These are phyloP conservation scores for Gnomoniopsis smithogilvyi DNA, from an alignment of 2,329 filamentous ascomycete species.

Conservation along the genomic window DNA sequence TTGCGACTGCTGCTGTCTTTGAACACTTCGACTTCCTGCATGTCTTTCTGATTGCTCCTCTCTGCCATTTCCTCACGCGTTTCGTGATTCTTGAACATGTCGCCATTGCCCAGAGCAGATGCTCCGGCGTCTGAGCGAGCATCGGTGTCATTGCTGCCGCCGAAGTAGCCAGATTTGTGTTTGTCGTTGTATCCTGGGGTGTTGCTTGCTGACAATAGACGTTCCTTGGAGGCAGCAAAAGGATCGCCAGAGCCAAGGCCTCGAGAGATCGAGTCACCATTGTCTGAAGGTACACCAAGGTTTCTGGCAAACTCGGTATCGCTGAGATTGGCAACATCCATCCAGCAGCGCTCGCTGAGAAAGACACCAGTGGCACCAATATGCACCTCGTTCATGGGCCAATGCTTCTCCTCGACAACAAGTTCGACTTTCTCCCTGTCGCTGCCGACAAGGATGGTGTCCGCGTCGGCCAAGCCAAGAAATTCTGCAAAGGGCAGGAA, in stretches of 20 bases:
- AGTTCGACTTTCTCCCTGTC: conserved; percentile 89
- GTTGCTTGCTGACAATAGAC: conserved; percentile 48
- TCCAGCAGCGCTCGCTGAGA: conserved; percentile 92
- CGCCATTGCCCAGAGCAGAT: conserved; percentile 86
- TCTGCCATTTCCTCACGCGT: conserved; percentile 93
- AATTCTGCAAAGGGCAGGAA: conserved; percentile 97
- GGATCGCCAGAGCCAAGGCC: conserved; percentile 44
- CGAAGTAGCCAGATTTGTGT: conserved; percentile 73
- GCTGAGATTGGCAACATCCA: conserved; percentile 76
- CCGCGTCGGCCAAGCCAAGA: conserved; percentile 79
- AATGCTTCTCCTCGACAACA: conserved; percentile 87
- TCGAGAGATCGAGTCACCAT: conserved; percentile 59
- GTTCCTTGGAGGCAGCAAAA: conserved; percentile 63
- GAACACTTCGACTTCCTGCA: conserved; percentile 86
- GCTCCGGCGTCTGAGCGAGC: conserved; percentile 85
- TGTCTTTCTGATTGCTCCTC: conserved; percentile 85
- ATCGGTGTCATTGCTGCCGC: conserved; percentile 65
- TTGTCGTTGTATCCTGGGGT: conserved; percentile 70
- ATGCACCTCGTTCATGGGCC: conserved; percentile 87
- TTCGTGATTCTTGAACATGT: conserved; percentile 98
- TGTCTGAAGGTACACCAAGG: conserved; percentile 56
- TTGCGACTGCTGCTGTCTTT: conserved; percentile 76
- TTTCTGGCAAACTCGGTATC: conserved; percentile 52
- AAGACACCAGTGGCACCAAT: conserved; percentile 93
- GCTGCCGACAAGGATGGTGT: conserved; percentile 83